Conservation (phyloP, 805 yeast genomes). For the Starmerella bombi region DNA sequence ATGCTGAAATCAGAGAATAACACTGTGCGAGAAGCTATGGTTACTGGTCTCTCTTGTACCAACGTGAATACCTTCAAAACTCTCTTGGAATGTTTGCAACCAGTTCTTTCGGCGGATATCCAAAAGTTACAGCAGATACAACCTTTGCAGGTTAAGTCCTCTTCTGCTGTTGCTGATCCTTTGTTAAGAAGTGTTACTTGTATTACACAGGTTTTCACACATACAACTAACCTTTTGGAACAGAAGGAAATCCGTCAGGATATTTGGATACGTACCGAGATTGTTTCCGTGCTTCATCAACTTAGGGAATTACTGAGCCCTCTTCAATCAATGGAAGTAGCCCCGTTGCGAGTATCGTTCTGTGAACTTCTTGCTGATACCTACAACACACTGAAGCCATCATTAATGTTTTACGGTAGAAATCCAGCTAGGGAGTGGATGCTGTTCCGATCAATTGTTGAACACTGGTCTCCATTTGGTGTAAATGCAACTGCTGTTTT, state of each 20-base stretch:
- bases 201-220: constrained; percentile 59
- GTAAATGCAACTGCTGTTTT: constrained; percentile 45
- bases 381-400: constrained; percentile 31
- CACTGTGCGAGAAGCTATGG: constrained; percentile 69
- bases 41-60: constrained; percentile 77
- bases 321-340: constrained; percentile 35
- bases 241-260: constrained; percentile 44
- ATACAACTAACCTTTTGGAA: constrained; percentile 50
- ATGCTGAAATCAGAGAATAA: constrained; percentile 56
- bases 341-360: constrained; percentile 30
- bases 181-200: constrained; percentile 45
- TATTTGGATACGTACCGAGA: constrained; percentile 50
- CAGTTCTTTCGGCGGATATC: constrained; percentile 41
- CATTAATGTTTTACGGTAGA: constrained; percentile 14
- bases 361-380: constrained; percentile 69
- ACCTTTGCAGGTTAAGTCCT: constrained; percentile 1
- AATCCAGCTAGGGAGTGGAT: constrained; percentile 31
- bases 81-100: constrained; percentile 60
- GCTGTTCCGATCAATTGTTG: constrained; percentile 57
- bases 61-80: constrained; percentile 81
- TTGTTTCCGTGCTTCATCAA: constrained; percentile 30
- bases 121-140: constrained; percentile 9
- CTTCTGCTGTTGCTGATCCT: constrained; percentile 1
- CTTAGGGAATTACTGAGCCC: constrained; percentile 27
- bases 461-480: constrained; percentile 94